Conservation (phyloP, 371 early-diverging fungal species). For the Syncephalastrum racemosum region DNA sequence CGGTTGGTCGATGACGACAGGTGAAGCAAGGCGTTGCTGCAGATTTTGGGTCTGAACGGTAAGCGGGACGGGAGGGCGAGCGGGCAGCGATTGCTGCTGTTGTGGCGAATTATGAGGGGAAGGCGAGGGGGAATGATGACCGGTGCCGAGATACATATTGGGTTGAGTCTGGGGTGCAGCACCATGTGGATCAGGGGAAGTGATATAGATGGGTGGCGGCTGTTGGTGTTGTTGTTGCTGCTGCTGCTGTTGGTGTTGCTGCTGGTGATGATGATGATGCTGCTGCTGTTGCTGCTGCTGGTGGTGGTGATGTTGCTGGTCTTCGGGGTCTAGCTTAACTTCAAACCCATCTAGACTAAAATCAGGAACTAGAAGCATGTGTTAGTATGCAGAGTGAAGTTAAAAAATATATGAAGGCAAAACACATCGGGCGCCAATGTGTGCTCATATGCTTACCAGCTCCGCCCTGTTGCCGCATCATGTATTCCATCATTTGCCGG, state of each 20-base stretch:
- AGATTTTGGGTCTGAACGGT: slow-evolving; percentile 16
- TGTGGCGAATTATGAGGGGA: slow-evolving; percentile 12
- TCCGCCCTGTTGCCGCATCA: slow-evolving; percentile 44
- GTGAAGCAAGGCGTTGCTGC: slow-evolving; percentile 6
- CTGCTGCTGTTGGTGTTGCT: too few relatives aligned
- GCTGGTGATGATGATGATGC: too few relatives aligned
- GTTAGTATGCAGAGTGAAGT: slow-evolving; percentile 1
- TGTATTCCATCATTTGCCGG: slow-evolving; percentile 55
- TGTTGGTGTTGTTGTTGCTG: slow-evolving; percentile 37
- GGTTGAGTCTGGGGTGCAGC: slow-evolving; percentile 8
- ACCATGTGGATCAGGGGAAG: slow-evolving; percentile 41
- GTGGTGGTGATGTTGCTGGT: too few relatives aligned
- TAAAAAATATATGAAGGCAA: slow-evolving; percentile 6
- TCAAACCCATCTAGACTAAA: slow-evolving; percentile 37
- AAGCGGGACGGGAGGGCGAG: slow-evolving; percentile 12
- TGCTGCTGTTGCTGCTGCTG: too few relatives aligned
- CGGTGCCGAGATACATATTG: slow-evolving; percentile 8
- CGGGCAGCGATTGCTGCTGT: slow-evolving; percentile 13
- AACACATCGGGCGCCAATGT: background rate
- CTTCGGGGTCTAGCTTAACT: slow-evolving; percentile 15
- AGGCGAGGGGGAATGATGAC: slow-evolving; percentile 15
- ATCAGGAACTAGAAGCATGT: slow-evolving; percentile 19
- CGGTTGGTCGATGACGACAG: background rate
- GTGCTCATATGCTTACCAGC: slow-evolving; percentile 6
- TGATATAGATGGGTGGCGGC: slow-evolving; percentile 60